Evolutionary conservation across 129 eudicot species (phyloP), one percentile per base, ranked within the genome.

Genomic region (Heracleum sosnowskyi): DNA sequence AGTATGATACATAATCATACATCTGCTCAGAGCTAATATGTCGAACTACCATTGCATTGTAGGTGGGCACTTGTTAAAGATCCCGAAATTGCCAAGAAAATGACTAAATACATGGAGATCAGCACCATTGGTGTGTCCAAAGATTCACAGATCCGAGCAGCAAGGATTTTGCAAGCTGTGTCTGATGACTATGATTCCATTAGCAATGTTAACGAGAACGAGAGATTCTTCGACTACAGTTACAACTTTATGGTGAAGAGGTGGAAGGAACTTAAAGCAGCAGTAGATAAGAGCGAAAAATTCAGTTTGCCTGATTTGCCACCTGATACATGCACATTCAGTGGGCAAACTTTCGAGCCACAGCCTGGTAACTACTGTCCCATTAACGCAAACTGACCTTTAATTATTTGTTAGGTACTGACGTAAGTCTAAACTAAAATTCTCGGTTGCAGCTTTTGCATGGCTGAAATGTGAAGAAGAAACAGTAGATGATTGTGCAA

Each of bases 41-140:
- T 41, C 16, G 76, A n/a, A n/a, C 11, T 74, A 55, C 79, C 57
- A 12, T 29, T 17, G 24, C 72, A 33, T 77, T 74, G 78, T 80
- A 95, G 98, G 37, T 96, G 99, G 99, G 99, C 99, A 60, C 88
- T 96, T 22, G 90, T 96, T 20, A 92, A 87, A 79, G 97, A 96
- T 78, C 60, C 77, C 77, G 97, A 82, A 45, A 83, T 92, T 36
- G 99, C 99, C 0, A 90, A 85, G 82, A 96, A 85, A 79, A 96
- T 96, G 99, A 90, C 95, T 4, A 86, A 95, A 17, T 96, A 76
- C 57, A 90, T 96, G 57, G 97, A 88, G 83, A 78, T 96, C 41
- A 92, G 80, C 89, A 90, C 97, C 75, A 96, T 96, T 36, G 99
- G 99, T 8, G 97, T 96, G 73, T 96, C 99, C 29, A 96, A 90